Conservation (phyloP, 805 yeast genomes). For the Wickerhamiella alocasiicola region DNA sequence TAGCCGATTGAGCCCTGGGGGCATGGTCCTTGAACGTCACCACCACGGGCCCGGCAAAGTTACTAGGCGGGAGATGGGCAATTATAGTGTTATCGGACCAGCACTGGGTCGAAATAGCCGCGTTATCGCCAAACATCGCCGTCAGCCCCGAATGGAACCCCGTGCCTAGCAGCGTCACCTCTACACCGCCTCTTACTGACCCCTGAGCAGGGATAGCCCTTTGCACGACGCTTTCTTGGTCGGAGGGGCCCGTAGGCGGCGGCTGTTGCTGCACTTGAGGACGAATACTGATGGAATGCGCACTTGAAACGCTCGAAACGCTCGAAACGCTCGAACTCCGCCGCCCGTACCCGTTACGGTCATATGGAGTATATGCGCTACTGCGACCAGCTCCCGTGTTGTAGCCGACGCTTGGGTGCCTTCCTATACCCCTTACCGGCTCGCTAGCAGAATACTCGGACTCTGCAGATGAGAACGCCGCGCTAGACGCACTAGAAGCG, state of each 20-base stretch:
- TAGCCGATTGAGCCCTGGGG: conserved; percentile 25
- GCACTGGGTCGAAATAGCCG: conserved; percentile 62
- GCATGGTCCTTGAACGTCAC: conserved; percentile 60
- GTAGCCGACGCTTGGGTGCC: background rate
- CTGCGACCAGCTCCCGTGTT: background rate
- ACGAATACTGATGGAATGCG: background rate
- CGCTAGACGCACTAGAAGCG: background rate
- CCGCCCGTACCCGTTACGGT: conserved; percentile 3
- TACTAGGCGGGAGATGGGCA: conserved; percentile 85
- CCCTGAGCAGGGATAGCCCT: conserved; percentile 93
- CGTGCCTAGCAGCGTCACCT: conserved; percentile 78
- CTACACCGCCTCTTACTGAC: conserved; percentile 91
- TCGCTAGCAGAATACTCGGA: conserved; percentile 8
- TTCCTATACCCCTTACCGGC: background rate
- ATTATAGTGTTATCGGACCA: conserved; percentile 94
- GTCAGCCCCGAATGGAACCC: conserved; percentile 72
- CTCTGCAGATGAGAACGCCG: conserved; percentile 1
- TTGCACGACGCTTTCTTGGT: conserved; percentile 36
- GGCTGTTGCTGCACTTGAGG: conserved; percentile 15
- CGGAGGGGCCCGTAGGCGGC: conserved; percentile 1
- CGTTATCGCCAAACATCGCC: conserved; percentile 66
- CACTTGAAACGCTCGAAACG: background rate
- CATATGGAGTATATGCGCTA: conserved; percentile 16
- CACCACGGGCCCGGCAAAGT: conserved; percentile 78
- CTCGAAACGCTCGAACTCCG: background rate